A percentile compares a stretch with the other conserved stretches of the same genome.
These are phyloP conservation scores for Hypoxylon subgilvum DNA, from an alignment of 495 filamentous ascomycete species.

Conservation along the genomic window DNA sequence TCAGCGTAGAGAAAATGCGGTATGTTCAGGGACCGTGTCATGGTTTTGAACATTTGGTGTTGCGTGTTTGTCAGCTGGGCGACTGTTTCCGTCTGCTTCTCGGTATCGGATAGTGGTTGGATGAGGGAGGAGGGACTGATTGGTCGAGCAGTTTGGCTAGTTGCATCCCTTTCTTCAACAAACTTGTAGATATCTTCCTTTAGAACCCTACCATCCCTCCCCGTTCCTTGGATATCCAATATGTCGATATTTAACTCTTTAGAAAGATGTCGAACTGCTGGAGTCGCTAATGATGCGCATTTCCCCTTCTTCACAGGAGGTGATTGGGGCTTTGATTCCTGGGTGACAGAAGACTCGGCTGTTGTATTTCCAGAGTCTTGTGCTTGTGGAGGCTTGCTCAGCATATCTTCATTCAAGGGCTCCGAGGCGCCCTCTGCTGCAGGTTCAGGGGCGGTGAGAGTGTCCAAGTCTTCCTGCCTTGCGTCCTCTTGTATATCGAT, in stretches of 20 bases:
- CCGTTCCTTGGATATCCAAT: constrained; percentile 76
- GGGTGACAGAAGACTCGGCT: neutral
- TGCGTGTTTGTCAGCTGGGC: constrained; percentile 77
- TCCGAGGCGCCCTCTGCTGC: constrained; percentile 23
- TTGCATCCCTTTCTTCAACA: constrained; percentile 52
- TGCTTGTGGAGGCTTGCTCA: constrained; percentile 21
- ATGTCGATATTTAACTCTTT: constrained; percentile 81
- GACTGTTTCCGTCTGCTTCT: constrained; percentile 67
- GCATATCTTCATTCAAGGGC: constrained; percentile 31
- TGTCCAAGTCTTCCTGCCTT: constrained; percentile 53
- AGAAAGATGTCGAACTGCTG: constrained; percentile 86
- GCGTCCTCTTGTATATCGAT: constrained; percentile 70
- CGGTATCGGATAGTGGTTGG: constrained; percentile 24
- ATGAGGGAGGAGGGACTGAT: constrained; percentile 40
- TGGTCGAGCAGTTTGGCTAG: constrained; percentile 13
- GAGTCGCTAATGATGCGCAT: constrained; percentile 79
- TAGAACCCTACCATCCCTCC: constrained; percentile 86
- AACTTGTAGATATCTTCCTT: constrained; percentile 94
- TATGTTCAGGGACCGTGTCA: constrained; percentile 88
- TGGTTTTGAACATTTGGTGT: constrained; percentile 95
- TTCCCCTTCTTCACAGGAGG: constrained; percentile 48
- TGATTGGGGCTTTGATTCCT: constrained; percentile 15
- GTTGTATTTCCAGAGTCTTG: constrained; percentile 15
- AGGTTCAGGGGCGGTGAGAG: constrained; percentile 46
- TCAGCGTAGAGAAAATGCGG: constrained; percentile 95